Percentiles rank a stretch among this genome's conserved stretches.
phyloP scores from a whole-genome alignment of 1,139 yeast genomes.

The Pichia sp. region DNA sequence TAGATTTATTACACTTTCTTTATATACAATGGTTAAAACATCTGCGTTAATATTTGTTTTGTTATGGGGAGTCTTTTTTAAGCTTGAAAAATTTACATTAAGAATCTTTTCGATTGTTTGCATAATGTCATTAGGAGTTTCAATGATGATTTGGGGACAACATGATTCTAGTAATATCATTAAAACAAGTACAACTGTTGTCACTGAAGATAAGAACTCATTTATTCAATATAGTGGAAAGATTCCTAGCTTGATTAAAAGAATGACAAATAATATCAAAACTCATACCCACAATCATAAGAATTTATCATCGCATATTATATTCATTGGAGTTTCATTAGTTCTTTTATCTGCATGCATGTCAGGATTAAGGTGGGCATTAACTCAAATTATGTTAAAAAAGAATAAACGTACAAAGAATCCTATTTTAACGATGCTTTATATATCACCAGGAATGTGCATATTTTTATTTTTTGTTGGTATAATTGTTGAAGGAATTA shows the following conservation, averaged over 20 bases:
- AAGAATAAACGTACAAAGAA: constrained; percentile 54
- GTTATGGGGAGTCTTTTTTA: constrained; percentile 74
- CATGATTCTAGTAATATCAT: constrained; percentile 14
- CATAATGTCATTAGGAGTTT: constrained; percentile 76
- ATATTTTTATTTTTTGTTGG: constrained; percentile 56
- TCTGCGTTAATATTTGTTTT: constrained; percentile 83
- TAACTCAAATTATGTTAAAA: constrained; percentile 75
- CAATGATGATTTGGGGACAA: constrained; percentile 67
- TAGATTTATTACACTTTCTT: constrained; percentile 67
- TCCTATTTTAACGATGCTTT: constrained; percentile 84
- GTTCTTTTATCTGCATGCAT: constrained; percentile 75
- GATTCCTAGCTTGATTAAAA: not conserved
- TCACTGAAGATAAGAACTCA: not conserved
- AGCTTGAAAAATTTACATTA: constrained; percentile 66
- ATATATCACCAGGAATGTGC: constrained; percentile 82
- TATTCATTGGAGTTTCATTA: constrained; percentile 54
- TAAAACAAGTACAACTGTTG: no score
- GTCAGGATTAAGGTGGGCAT: constrained; percentile 92
- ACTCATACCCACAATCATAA: no score
- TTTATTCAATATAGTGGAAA: not conserved
- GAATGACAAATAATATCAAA: not conserved
- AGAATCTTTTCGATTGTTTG: constrained; percentile 61
- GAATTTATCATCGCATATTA: constrained; percentile 6
- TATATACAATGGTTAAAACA: constrained; percentile 91
- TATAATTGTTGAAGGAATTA: constrained; percentile 57